Conservation (phyloP, 495 filamentous ascomycete species). For the Delitschia confertaspora region DNA sequence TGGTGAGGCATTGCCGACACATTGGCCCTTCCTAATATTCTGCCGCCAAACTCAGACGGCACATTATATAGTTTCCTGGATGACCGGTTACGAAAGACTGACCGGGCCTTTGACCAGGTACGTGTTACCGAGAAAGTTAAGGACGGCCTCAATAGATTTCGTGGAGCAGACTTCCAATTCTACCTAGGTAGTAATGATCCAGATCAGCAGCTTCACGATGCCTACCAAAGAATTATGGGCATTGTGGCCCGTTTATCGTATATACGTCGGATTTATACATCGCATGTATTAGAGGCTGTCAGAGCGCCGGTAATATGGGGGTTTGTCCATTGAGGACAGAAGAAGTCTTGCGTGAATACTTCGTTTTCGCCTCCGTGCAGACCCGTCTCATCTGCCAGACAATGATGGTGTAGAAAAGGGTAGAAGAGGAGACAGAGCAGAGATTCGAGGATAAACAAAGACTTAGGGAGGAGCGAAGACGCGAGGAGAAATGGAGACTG, state of each 20-base stretch:
- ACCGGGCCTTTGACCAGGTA: background rate
- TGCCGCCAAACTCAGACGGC: background rate
- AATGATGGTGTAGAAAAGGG: too few species aligned
- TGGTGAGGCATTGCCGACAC: background rate
- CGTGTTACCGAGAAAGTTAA: background rate
- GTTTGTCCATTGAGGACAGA: too few species aligned
- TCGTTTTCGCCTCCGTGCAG: too few species aligned
- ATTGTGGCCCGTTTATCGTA: slow-evolving; percentile 13
- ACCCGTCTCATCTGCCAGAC: too few species aligned
- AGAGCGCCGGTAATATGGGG: too few species aligned
- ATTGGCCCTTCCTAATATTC: slow-evolving; percentile 5
- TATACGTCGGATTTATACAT: too few species aligned
- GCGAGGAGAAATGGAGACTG: too few species aligned
- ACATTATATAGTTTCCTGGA: slow-evolving; percentile 8
- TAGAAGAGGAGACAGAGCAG: too few species aligned
- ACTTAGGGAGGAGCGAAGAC: too few species aligned
- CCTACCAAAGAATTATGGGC: background rate
- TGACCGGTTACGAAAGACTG: background rate
- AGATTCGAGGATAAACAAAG: too few species aligned
- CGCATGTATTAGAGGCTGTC: too few species aligned
- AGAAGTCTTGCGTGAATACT: too few species aligned
- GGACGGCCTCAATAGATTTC: slow-evolving; percentile 2
- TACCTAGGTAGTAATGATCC: background rate
- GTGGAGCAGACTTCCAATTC: background rate
- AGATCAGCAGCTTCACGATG: slow-evolving; percentile 3